Evolutionary conservation across 331 rosid species (phyloP).

Genomic region (Quercus tomentella): DNA sequence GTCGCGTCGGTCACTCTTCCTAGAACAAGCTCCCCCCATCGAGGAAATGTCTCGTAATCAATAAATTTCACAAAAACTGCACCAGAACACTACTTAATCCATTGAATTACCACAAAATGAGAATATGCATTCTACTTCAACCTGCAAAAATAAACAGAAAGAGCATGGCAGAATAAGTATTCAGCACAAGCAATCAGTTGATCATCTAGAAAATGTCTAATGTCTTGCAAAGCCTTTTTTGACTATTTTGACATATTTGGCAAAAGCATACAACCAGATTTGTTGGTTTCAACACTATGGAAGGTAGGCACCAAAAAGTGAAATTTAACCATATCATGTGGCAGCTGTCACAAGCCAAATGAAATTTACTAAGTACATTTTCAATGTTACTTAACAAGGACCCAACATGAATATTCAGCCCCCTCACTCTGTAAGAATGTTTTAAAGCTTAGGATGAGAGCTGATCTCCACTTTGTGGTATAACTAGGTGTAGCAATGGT

Average conservation of each 20-base stretch:
- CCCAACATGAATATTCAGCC: neutral
- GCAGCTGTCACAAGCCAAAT: neutral
- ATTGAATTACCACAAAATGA: conserved; percentile 35
- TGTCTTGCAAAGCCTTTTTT: conserved; percentile 3
- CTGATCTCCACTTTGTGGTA: neutral
- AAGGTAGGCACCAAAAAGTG: neutral
- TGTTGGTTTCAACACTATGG: neutral
- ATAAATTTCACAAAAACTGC: conserved; percentile 33
- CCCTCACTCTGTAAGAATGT: neutral
- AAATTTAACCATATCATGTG: neutral
- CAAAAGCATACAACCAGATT: neutral
- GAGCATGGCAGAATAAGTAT: conserved; percentile 27
- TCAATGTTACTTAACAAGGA: neutral
- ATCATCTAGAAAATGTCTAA: conserved; percentile 12
- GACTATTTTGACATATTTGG: neutral
- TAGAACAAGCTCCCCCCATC: conserved; percentile 98
- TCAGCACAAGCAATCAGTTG: neutral
- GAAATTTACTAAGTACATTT: neutral
- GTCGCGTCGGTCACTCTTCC: conserved; percentile 60
- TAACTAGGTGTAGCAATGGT: neutral
- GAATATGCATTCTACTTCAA: conserved; percentile 29
- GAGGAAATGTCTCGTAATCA: conserved; percentile 33
- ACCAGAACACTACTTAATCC: conserved; percentile 34
- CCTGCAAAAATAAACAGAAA: conserved; percentile 25
- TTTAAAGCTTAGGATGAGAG: neutral